phyloP scores from a whole-genome alignment of 345 rosid species.

The Microcos paniculata region DNA sequence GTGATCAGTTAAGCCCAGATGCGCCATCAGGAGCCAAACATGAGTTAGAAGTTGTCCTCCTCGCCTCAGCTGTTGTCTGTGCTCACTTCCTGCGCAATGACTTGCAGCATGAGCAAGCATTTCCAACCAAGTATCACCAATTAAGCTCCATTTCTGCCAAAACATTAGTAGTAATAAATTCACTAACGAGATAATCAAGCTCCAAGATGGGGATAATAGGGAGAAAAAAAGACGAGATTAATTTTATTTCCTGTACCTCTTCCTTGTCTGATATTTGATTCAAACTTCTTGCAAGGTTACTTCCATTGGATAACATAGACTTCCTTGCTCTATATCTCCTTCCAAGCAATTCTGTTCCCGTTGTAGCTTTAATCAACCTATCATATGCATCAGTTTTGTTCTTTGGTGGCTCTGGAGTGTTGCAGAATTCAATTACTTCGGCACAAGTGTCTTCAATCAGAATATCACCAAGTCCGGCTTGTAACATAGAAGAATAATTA shows the following conservation, averaged over 20 bases:
- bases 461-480: neutral
- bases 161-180: neutral
- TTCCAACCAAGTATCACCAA: constrained; percentile 47
- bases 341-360: neutral
- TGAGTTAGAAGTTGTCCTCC: constrained; percentile 43
- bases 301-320: neutral
- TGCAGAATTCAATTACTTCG: neutral
- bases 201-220: neutral
- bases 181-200: neutral
- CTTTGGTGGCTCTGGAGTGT: neutral
- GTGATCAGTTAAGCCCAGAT: constrained; percentile 29
- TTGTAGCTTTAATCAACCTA: neutral
- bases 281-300: neutral
- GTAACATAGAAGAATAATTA: neutral
- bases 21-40: constrained; percentile 42
- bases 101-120: constrained; percentile 35
- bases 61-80: constrained; percentile 29
- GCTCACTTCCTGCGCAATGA: constrained; percentile 33
- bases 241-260: neutral
- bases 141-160: constrained; percentile 34
- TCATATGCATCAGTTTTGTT: neutral
- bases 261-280: neutral
- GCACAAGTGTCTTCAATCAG: neutral
- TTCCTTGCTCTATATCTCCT: neutral
- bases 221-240: neutral